phyloP scores from a whole-genome alignment of 106 monocot species.

The Acorus calamus region DNA sequence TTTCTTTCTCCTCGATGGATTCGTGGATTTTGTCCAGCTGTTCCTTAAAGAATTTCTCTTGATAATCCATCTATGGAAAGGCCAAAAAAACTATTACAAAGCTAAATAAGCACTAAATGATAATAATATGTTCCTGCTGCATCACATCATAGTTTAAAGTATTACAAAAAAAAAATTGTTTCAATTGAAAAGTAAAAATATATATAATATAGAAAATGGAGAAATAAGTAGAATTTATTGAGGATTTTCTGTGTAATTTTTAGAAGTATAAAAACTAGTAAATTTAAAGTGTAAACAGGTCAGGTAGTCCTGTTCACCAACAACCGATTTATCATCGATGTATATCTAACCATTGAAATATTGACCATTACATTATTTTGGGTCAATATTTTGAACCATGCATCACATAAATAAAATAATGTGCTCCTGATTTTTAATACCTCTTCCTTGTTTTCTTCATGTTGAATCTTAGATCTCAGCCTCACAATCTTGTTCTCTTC shows the following conservation, averaged over 20 bases:
- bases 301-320: no score
- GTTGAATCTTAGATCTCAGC: slow-evolving; percentile 49
- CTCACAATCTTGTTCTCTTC: slow-evolving; percentile 53
- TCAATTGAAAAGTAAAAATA: no score
- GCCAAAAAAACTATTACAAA: slow-evolving; percentile 1
- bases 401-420: neutral
- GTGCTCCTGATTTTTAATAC: slow-evolving; percentile 13
- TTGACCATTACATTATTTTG: neutral
- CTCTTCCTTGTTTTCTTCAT: slow-evolving; percentile 80
- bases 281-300: no score
- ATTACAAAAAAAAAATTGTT: no score
- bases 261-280: no score
- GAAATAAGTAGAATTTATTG: no score
- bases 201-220: no score
- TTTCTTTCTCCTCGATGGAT: slow-evolving; percentile 64
- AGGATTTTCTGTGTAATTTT: no score
- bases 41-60: slow-evolving; percentile 72
- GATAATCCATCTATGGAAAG: slow-evolving; percentile 55
- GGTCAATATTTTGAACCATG: neutral
- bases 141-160: neutral
- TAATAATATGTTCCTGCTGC: neutral
- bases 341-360: no score
- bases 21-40: slow-evolving; percentile 63
- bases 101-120: neutral
- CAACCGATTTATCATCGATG: no score